These are phyloP conservation scores for Pichia terricola DNA, from an alignment of 1,139 yeast genomes.

Conservation along the genomic window DNA sequence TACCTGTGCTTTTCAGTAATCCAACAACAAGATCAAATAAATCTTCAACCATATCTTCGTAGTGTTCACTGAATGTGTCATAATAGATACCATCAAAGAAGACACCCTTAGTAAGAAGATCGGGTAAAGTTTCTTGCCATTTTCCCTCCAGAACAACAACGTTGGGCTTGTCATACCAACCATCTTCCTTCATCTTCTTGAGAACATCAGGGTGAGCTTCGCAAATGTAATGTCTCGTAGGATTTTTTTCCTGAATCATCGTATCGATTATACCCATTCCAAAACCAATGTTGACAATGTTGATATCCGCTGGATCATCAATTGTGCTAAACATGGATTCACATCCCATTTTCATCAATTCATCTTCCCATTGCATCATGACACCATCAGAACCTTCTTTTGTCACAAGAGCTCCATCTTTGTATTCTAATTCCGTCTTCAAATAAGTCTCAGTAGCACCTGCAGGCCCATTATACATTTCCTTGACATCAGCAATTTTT, in stretches of 20 bases:
- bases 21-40: conserved; percentile 78
- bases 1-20: conserved; percentile 67
- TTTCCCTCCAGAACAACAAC: conserved; percentile 76
- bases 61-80: conserved; percentile 88
- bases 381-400: conserved; percentile 76
- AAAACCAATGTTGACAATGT: conserved; percentile 77
- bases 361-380: conserved; percentile 95
- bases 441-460: conserved; percentile 59
- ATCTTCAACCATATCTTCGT: conserved; percentile 66
- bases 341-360: conserved; percentile 74
- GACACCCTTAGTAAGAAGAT: conserved; percentile 50
- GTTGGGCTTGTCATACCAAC: conserved; percentile 72
- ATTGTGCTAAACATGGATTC: conserved; percentile 47
- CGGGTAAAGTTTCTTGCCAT: conserved; percentile 80
- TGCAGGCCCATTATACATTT: conserved; percentile 41
- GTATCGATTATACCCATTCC: conserved; percentile 95
- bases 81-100: conserved; percentile 87
- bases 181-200: conserved; percentile 54
- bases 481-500: conserved; percentile 2
- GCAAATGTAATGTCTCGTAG: conserved; percentile 72
- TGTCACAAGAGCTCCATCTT: conserved; percentile 64
- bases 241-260: conserved; percentile 53
- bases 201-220: conserved; percentile 95
- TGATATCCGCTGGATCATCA: conserved; percentile 33
- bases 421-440: conserved; percentile 57